phyloP scores from a whole-genome alignment of 495 filamentous ascomycete species.

The Lichina pygmaea region DNA sequence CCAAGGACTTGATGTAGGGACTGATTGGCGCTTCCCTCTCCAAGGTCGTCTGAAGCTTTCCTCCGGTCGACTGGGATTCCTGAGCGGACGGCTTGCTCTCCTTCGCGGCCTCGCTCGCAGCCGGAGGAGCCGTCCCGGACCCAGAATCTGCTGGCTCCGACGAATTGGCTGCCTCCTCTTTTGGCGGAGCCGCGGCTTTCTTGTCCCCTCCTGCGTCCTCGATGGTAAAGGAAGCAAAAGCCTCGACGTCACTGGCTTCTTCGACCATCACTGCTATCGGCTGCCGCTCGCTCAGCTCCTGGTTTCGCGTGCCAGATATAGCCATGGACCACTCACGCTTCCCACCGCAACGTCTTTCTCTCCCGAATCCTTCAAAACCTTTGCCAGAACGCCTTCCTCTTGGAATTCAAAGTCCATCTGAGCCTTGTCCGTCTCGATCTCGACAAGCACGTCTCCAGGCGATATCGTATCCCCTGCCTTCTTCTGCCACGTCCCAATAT shows the following conservation, averaged over 20 bases:
- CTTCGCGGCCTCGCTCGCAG: conserved; percentile 10
- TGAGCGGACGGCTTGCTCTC: conserved; percentile 29
- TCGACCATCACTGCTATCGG: conserved; percentile 91
- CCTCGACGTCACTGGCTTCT: conserved; percentile 56
- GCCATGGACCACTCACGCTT: conserved; percentile 35
- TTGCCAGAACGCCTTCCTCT: conserved; percentile 87
- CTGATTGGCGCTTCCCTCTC: conserved; percentile 51
- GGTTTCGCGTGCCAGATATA: neutral
- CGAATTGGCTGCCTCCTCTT: conserved; percentile 33
- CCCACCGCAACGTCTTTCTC: conserved; percentile 91
- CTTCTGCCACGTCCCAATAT: conserved; percentile 97
- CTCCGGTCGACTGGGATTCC: conserved; percentile 49
- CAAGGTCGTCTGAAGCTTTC: conserved; percentile 54
- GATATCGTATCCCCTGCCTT: conserved; percentile 67
- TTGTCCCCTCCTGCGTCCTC: conserved; percentile 81
- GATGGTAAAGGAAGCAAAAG: conserved; percentile 70
- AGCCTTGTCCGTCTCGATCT: conserved; percentile 99
- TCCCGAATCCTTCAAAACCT: conserved; percentile 77
- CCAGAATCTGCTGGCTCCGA: conserved; percentile 26
- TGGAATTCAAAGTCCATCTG: conserved; percentile 99
- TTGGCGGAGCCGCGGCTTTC: conserved; percentile 28
- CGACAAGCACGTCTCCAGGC: conserved; percentile 92
- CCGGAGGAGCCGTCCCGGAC: conserved; percentile 26
- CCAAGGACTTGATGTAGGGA: conserved; percentile 52
- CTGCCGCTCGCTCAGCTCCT: conserved; percentile 24